Evolutionary conservation across 2,329 filamentous ascomycete species (phyloP), one percentile per base, ranked within the genome.

Genomic region (Talaromyces sp.): DNA sequence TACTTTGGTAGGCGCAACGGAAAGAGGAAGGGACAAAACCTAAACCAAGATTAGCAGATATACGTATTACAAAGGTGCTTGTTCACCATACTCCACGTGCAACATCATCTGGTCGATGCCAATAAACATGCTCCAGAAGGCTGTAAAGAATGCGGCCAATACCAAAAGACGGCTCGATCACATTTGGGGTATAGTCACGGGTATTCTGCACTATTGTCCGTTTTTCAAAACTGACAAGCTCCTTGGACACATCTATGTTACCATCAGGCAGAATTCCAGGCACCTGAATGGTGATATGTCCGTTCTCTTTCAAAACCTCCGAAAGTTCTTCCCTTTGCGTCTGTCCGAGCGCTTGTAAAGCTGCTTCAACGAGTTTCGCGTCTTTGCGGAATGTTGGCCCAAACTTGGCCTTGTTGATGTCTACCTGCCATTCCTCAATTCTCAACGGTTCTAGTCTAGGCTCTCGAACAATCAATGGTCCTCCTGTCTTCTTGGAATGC

Each of bases 91-190:
- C 91, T 76, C 89, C 89, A 74, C 93, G 89, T 58, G 91, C 88
- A 74, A 95, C 91, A 67, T 93, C 89, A 64, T 85, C 87, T 66
- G 87, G 88, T 65, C 95, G 89, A 57, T 88, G 91, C 93, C 95
- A 98, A 85, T 93, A 98, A 74, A 85, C 87, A 78, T 99, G 95
- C 81, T 98, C 95, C 73, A 96, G 89, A 69, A 98, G 80, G 62
- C 89, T 88, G 81, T 96, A 97, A 62, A 98, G 81, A 64, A 98
- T 97, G 68, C 93, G 87, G 62, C 93, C 93, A 71, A 98, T 96
- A 81, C 93, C 93, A 70, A 98, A 98, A 0, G 93, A 97, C 1
- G 93, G 95, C 80, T 98, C 93, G 69, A 98, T 96, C 55, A 96
- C 91, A 72, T 97, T 97, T 62, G 93, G 93, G 1, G 89, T 95